Evolutionary conservation across 1,139 yeast species (phyloP).

Genomic region (Protomyces arabidopsidicola): DNA sequence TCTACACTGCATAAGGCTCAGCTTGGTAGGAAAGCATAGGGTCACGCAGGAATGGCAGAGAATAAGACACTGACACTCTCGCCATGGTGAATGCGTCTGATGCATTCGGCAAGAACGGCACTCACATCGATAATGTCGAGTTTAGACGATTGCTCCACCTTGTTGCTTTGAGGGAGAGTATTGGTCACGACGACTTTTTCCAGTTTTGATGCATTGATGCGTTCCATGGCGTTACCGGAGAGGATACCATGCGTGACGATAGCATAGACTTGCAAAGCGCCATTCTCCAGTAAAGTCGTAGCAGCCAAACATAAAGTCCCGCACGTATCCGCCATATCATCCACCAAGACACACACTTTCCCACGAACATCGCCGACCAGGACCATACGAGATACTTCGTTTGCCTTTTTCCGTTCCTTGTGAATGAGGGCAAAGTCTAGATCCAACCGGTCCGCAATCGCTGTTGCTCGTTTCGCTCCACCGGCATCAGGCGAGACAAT

Average conservation of each 20-base stretch:
- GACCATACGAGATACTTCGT: slow-evolving; percentile 92
- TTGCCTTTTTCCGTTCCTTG: slow-evolving; percentile 78
- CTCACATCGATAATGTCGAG: slow-evolving; percentile 85
- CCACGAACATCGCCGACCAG: slow-evolving; percentile 91
- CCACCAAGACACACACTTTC: slow-evolving; percentile 78
- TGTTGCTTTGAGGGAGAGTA: slow-evolving; percentile 73
- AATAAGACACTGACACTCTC: slow-evolving; percentile 91
- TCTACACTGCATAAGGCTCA: neutral
- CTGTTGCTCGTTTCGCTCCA: slow-evolving; percentile 95
- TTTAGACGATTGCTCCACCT: slow-evolving; percentile 50
- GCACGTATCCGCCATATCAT: slow-evolving; percentile 91
- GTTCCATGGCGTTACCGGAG: slow-evolving; percentile 80
- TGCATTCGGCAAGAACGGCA: slow-evolving; percentile 78
- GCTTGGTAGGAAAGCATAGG: neutral
- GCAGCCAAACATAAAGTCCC: slow-evolving; percentile 91
- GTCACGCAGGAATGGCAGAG: slow-evolving; percentile 31
- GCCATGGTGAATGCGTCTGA: slow-evolving; percentile 92
- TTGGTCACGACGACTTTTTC: slow-evolving; percentile 90
- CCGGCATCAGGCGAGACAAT: slow-evolving; percentile 98
- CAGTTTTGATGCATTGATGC: slow-evolving; percentile 63
- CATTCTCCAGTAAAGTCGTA: slow-evolving; percentile 81
- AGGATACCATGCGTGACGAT: slow-evolving; percentile 89
- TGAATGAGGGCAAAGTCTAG: slow-evolving; percentile 92
- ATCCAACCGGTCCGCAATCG: slow-evolving; percentile 84
- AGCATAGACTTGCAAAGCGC: slow-evolving; percentile 81